Evolutionary conservation across 2,329 filamentous ascomycete species (phyloP), one percentile per base, ranked within the genome.

Genomic region (Rasamsonia emersonii): DNA sequence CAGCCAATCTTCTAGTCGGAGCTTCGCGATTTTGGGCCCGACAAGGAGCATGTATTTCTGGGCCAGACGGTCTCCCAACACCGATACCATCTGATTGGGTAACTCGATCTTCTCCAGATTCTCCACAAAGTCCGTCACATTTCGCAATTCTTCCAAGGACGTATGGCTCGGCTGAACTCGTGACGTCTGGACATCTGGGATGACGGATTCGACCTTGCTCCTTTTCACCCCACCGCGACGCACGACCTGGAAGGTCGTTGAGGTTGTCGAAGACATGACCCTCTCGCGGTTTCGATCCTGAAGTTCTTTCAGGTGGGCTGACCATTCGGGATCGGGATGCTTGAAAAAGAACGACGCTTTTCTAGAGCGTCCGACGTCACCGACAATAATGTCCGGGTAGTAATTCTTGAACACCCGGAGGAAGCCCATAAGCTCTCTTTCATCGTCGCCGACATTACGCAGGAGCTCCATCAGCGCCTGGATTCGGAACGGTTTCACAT

Each of bases 391-490:
- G 53, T 93, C 85, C 0, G 86, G 85, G 48, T 89, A 93, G 56
- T 89, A 93, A 53, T 89, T 85, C 52, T 91, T 91, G 63, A 80
- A 93, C n/a, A 89, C 76, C 34, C 81, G 74, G 30, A 93, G 64
- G 11, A 93, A 65, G 3, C 82, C 82, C 21, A 82, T 69, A 20
- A 93, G 63, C 31, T 77, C 72, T 29, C 79, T 80, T 35, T 93
- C 86, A 47, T 82, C 81, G 11, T 79, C 79, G 2, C 64, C 64
- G 10, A 63, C 53, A 42, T 56, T 57, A 23, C 59, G 61, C 25
- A 67, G 59, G 13, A 71, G 46, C 37, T 71, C 68, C 49, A 72
- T 65, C 4, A 93, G 62, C 25, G 76, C 66, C 50, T 93, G 84
- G 37, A 93, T 88, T 37, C 86, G 73, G 51, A 86, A 88, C 2